Evolutionary conservation across 345 rosid genomes (phyloP), one percentile per base, ranked within the genome.

Genomic region (Euphorbia pulcherrima): DNA sequence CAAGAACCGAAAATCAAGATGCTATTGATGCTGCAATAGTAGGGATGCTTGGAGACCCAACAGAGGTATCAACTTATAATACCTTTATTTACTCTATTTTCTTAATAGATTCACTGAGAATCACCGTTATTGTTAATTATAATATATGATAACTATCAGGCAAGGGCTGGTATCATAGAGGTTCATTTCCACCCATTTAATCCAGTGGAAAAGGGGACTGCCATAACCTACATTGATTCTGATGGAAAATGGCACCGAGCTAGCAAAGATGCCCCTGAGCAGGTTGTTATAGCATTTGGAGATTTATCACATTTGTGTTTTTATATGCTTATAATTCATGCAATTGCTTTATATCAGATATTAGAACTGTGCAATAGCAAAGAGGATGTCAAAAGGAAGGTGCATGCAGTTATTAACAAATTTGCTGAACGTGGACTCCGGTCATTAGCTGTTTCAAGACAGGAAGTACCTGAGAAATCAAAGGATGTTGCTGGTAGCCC

Each of bases 41-140:
- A 6, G 98, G 97, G 46, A 92, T 90, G 97, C 91, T 92, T 74
- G 90, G 88, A 28, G 98, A 92, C 77, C 97, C 97, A n/a, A 92
- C 81, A 77, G 98, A 92, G 92, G 93, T 88, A 75, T 51, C 26
- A 6, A 41, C 44, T 64, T 23, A 7, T 16, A 20, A 55, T 39
- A 28, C 14, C 8, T 6, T 12, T n/a, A 44, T 20, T 21, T 51
- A 5, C 12, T 0, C 13, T 16, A 50, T 4, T 62, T 51, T 78
- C 64, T 71, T 39, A 60, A 2, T 65, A 59, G 44, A 10, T 58
- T 48, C 41, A n/a, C 17, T 0, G 46, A 24, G 21, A 13, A 37
- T 24, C 54, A 18, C 50, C 4, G 14, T 71, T 30, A 47, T n/a
- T 48, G 18, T 20, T 44, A 2, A 20, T 24, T 35, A 41, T 40